These are phyloP conservation scores for Pyrus betulifolia DNA, from an alignment of 306 rosid species.

Conservation along the genomic window DNA sequence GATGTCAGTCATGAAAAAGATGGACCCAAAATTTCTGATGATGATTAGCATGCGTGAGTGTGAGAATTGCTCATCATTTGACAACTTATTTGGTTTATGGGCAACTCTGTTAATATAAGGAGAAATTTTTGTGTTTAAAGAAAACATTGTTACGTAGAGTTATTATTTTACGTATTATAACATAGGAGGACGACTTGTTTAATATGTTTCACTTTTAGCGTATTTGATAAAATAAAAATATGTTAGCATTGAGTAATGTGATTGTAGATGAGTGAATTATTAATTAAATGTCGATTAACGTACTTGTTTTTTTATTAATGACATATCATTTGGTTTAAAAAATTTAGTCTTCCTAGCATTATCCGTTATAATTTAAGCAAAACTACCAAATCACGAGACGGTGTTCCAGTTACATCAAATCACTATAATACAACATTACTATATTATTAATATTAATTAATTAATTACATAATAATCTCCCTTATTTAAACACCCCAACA, in stretches of 20 bases:
- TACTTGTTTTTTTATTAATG: too few relatives aligned
- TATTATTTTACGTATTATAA: too few relatives aligned
- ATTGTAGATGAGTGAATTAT: too few relatives aligned
- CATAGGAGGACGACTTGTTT: background rate
- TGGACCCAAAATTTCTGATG: conserved; percentile 1
- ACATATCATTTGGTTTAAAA: too few relatives aligned
- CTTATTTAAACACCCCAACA: conserved; percentile 37
- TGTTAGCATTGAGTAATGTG: too few relatives aligned
- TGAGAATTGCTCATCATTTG: conserved; percentile 7
- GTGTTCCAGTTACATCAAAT: background rate
- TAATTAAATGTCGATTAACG: too few relatives aligned
- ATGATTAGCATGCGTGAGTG: conserved; percentile 7
- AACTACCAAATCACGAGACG: background rate
- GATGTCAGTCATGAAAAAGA: background rate
- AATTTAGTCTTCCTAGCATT: too few relatives aligned
- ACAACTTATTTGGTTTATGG: background rate
- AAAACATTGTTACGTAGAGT: background rate
- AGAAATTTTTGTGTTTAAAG: background rate
- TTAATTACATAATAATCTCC: background rate
- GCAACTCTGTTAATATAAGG: background rate
- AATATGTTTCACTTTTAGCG: background rate
- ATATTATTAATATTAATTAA: background rate
- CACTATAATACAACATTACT: too few relatives aligned
- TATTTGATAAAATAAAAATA: background rate
- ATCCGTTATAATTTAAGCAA: too few relatives aligned